Conservation (phyloP, 2,329 filamentous ascomycete genomes). For the Aureobasidium mangrovei region DNA sequence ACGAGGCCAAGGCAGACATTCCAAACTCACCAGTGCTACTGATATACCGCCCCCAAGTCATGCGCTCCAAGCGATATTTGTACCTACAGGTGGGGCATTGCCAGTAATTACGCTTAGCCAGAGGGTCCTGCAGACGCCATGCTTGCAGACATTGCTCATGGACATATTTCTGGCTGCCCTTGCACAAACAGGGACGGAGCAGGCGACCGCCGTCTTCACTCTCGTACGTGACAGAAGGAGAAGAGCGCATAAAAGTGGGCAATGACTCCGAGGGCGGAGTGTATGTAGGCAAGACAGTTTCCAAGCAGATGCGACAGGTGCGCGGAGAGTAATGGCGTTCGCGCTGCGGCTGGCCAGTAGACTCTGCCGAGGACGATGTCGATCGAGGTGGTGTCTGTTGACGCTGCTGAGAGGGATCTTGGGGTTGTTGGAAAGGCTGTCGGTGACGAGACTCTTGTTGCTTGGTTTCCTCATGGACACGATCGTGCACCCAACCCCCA, state of each 20-base stretch:
- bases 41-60: conserved; percentile 62
- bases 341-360: background rate
- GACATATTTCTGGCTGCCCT: conserved; percentile 85
- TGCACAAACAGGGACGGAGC: conserved; percentile 86
- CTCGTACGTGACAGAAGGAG: conserved; percentile 56
- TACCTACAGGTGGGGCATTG: conserved; percentile 84
- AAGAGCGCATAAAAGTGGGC: conserved; percentile 45
- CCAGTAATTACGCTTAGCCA: conserved; percentile 65
- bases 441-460: background rate
- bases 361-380: background rate
- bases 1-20: background rate
- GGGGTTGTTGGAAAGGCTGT: conserved; percentile 16
- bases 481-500: conserved; percentile 21
- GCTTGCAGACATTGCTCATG: conserved; percentile 81
- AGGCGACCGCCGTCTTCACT: conserved; percentile 71
- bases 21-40: conserved; percentile 35
- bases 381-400: background rate
- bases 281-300: conserved; percentile 56
- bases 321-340: conserved; percentile 53
- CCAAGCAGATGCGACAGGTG: conserved; percentile 84
- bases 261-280: conserved; percentile 38
- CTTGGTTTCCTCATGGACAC: background rate
- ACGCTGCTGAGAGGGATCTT: background rate
- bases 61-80: conserved; percentile 66
- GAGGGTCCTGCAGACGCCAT: conserved; percentile 69